Base-by-base conservation (phyloP, 441 rosid species). In the Syzygium syzygioides region DNA sequence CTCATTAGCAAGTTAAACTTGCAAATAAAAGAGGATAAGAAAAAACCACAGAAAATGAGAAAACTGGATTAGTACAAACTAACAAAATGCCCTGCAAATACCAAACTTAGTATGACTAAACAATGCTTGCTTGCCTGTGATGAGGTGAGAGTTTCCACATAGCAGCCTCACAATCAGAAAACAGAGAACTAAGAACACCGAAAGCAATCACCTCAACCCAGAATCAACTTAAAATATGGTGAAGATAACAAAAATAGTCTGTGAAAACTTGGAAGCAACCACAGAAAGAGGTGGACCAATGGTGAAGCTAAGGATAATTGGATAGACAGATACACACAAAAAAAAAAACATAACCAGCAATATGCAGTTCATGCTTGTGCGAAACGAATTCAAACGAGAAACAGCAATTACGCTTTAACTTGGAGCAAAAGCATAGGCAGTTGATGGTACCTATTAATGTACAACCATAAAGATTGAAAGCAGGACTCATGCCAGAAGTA, bases 401-500 rank as follows among this genome's bases (percentile, higher is more conserved):
- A 52, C 54, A 62, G 57, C 34, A 59, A 62, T 86, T 48, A 17
- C 2, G 64, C 57, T 48, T 14, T 15, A 28, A 76, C 26, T 60
- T 71, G 53, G 7, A 19, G 85, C 80, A 71, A 56, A 87, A 87
- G 88, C 87, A 18, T 45, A 52, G 28, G 90, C 92, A 88, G 87
- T 91, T 18, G 52, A 26, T 26, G 86, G 89, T 94, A 97, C 99
- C 98, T 4, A 97, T 96, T 86, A 97, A 92, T 14, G 98, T 95
- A 92, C 98, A 96, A 86, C 98, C 98, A 90, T 95, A 95, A 45
- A 91, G 96, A 92, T 95, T 97, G 92, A 97, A 96, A 86, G 93
- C 94, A 80, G 98, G 98, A 92, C 97, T 96, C 98, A 97, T 97
- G 89, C 98, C 98, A 59, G 99, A 97, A 85, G 98, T 95, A 86